These are phyloP conservation scores for Catunica adiposa DNA, from an alignment of 2,329 filamentous ascomycete genomes.

Conservation along the genomic window DNA sequence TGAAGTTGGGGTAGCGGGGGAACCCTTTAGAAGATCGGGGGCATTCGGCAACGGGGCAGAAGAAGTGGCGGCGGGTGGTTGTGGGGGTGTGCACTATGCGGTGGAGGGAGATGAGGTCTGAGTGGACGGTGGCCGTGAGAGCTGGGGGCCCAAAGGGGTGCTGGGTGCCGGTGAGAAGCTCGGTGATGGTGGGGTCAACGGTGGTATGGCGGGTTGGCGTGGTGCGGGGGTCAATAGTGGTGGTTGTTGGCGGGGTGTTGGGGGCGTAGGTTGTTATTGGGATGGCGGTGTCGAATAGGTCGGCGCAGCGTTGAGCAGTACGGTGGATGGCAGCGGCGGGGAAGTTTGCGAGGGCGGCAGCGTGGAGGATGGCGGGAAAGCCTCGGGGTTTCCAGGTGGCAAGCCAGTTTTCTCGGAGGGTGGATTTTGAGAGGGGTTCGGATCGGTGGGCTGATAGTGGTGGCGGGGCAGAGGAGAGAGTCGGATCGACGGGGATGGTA, in stretches of 20 bases:
- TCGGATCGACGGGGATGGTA: neutral
- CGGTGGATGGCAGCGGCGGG: conserved; percentile 46
- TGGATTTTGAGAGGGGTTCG: neutral
- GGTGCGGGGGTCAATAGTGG: neutral
- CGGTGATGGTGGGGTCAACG: conserved; percentile 17
- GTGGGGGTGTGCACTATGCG: conserved; percentile 7
- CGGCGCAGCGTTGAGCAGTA: conserved; percentile 55
- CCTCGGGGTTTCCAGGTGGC: conserved; percentile 39
- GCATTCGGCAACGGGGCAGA: conserved; percentile 24
- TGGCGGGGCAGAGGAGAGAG: neutral
- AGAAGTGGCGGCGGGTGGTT: conserved; percentile 15
- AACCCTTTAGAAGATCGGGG: conserved; percentile 24
- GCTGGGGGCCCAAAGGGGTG: conserved; percentile 6
- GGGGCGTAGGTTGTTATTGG: conserved; percentile 31
- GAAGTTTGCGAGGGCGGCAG: conserved; percentile 62
- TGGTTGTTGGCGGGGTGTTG: neutral
- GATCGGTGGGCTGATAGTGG: neutral
- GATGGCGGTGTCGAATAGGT: conserved; percentile 60
- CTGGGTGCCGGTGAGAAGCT: conserved; percentile 17
- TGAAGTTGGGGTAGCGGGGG: conserved; percentile 22
- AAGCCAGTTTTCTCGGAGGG: conserved; percentile 17
- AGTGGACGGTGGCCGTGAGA: neutral
- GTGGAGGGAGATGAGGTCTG: neutral
- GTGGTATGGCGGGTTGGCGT: neutral
- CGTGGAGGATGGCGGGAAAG: conserved; percentile 72